A percentile compares a stretch with the other conserved stretches of the same genome.
These are phyloP conservation scores for Hysterium pulicare DNA, from an alignment of 2,329 filamentous ascomycete genomes.

Conservation along the genomic window DNA sequence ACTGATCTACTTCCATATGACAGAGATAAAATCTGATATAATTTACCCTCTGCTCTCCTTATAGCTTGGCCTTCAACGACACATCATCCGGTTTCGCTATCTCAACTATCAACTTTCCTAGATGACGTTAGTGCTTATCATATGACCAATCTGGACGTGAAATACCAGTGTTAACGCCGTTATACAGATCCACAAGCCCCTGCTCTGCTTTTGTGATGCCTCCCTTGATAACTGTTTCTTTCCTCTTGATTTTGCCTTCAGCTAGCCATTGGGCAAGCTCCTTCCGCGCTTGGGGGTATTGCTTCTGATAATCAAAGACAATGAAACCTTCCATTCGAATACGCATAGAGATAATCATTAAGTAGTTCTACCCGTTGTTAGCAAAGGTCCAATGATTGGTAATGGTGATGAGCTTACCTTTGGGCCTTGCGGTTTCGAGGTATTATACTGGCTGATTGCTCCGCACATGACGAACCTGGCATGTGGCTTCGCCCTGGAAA, in stretches of 20 bases:
- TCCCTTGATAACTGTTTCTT: conserved; percentile 69
- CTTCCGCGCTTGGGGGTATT: conserved; percentile 56
- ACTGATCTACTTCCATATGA: too few relatives aligned
- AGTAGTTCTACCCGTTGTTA: conserved; percentile 36
- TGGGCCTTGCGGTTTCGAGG: conserved; percentile 49
- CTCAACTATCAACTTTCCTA: conserved; percentile 52
- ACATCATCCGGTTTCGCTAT: conserved; percentile 35
- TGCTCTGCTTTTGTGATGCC: conserved; percentile 63
- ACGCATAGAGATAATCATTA: conserved; percentile 43
- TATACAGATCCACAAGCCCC: conserved; percentile 62
- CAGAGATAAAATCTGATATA: too few relatives aligned
- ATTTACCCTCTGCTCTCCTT: too few relatives aligned
- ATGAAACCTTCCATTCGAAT: conserved; percentile 58
- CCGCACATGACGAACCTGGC: conserved; percentile 46
- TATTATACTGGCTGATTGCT: conserved; percentile 45
- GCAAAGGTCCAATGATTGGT: background rate
- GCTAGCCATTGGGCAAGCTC: conserved; percentile 65
- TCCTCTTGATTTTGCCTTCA: conserved; percentile 67
- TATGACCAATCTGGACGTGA: background rate
- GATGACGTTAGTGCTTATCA: conserved; percentile 25
- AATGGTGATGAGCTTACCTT: conserved; percentile 24
- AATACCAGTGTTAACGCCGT: conserved; percentile 66
- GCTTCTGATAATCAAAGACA: conserved; percentile 62
- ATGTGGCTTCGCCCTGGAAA: conserved; percentile 40
- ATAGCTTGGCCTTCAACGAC: conserved; percentile 38